Evolutionary conservation across 495 filamentous ascomycete species (phyloP).

Genomic region (Aspergillus nanangensis): DNA sequence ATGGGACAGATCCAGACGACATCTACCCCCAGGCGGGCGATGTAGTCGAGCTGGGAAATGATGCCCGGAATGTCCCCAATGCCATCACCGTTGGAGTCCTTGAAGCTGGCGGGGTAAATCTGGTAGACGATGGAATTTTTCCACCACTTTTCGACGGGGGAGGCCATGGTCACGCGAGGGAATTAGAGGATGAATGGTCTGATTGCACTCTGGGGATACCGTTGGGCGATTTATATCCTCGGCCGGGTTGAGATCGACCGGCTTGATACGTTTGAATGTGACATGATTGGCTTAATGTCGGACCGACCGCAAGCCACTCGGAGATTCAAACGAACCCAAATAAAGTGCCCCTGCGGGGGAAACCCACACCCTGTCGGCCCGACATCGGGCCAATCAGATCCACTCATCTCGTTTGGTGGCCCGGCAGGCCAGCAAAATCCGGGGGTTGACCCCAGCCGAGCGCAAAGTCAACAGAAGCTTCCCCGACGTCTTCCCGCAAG

Average conservation of each 20-base stretch:
- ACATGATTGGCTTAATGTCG: neutral
- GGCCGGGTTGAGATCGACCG: neutral
- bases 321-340: neutral
- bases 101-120: slow-evolving; percentile 37
- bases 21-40: slow-evolving; percentile 39
- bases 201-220: neutral
- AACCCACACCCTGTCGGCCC: too few species aligned
- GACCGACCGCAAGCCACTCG: neutral
- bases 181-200: neutral
- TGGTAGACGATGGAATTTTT: slow-evolving; percentile 38
- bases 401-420: neutral
- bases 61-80: slow-evolving; percentile 59
- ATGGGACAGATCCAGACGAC: slow-evolving; percentile 38
- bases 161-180: neutral
- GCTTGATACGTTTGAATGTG: neutral
- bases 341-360: too few species aligned
- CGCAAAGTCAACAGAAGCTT: neutral
- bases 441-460: neutral
- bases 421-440: neutral
- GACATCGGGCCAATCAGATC: slow-evolving; percentile 1
- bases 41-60: slow-evolving; percentile 53
- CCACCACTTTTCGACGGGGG: slow-evolving; percentile 26
- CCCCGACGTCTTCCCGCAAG: neutral
- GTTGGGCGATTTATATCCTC: neutral
- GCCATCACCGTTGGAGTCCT: slow-evolving; percentile 37